Percentiles rank a stretch among this genome's conserved stretches.
Evolutionary conservation across 2,329 filamentous ascomycete species (phyloP).

Genomic region (Harringtonia aguacate): DNA sequence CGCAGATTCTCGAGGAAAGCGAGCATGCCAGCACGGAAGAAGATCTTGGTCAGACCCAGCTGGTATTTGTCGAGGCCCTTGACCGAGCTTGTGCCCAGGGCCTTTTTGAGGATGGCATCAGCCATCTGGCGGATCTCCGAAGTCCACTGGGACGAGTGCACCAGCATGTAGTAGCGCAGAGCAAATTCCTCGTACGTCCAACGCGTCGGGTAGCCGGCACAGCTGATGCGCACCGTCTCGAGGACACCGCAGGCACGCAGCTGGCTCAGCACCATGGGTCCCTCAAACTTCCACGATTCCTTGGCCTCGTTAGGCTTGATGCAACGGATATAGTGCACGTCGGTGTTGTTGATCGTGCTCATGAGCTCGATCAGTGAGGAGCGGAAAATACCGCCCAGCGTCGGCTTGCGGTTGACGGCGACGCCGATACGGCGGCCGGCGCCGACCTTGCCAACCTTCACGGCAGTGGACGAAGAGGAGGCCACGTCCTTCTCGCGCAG

Average conservation of each 20-base stretch:
- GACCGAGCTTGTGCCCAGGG: conserved; percentile 65
- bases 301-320: conserved; percentile 99
- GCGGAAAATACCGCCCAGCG: conserved; percentile 96
- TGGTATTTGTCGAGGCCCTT: conserved; percentile 88
- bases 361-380: conserved; percentile 97
- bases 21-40: conserved; percentile 98
- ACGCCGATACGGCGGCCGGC: conserved; percentile 81
- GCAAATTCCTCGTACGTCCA: conserved; percentile 99
- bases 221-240: conserved; percentile 95
- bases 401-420: conserved; percentile 91
- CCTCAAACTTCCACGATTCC: conserved; percentile 94
- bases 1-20: conserved; percentile 93
- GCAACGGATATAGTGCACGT: conserved; percentile 97
- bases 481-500: conserved; percentile 83
- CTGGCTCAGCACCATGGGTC: conserved; percentile 96
- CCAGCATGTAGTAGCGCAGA: conserved; percentile 94
- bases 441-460: conserved; percentile 69
- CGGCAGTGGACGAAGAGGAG: conserved; percentile 54
- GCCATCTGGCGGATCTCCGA: conserved; percentile 91
- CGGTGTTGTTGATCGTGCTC: conserved; percentile 93
- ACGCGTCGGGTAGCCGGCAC: conserved; percentile 89
- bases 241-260: conserved; percentile 96
- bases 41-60: conserved; percentile 95
- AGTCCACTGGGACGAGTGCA: conserved; percentile 82
- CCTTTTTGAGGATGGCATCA: conserved; percentile 80